Evolutionary conservation across 2,329 filamentous ascomycete species (phyloP).

Genomic region (Fragosphaeria purpurea): DNA sequence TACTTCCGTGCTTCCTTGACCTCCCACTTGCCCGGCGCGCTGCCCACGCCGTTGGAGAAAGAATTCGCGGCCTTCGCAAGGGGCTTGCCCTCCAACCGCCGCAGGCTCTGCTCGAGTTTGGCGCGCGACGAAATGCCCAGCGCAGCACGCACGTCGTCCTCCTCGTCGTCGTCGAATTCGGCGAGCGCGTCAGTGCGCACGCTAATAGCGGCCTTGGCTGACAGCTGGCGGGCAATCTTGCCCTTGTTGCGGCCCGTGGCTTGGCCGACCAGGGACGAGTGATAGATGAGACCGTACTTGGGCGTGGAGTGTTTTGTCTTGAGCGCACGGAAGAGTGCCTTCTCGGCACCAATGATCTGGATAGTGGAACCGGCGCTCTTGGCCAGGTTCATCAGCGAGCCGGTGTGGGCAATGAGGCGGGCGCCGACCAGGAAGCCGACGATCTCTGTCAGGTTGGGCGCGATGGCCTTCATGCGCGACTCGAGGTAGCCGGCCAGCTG

Average conservation of each 20-base stretch:
- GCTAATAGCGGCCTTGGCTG: constrained; percentile 86
- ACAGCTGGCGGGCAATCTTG: constrained; percentile 94
- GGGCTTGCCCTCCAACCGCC: constrained; percentile 82
- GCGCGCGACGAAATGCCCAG: constrained; percentile 64
- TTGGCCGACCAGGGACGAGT: constrained; percentile 89
- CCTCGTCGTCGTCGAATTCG: constrained; percentile 64
- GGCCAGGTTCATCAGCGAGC: constrained; percentile 87
- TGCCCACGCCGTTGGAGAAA: constrained; percentile 26
- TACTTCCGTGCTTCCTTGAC: constrained; percentile 91
- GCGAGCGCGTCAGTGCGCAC: constrained; percentile 84
- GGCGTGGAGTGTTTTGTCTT: constrained; percentile 99
- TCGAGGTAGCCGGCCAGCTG: constrained; percentile 84
- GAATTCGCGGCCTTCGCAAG: constrained; percentile 43
- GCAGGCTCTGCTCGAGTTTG: constrained; percentile 66
- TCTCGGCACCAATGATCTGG: constrained; percentile 96
- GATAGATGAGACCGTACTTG: constrained; percentile 94
- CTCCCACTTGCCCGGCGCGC: constrained; percentile 68
- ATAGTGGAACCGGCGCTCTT: constrained; percentile 94
- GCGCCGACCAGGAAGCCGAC: constrained; percentile 91
- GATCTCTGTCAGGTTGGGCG: constrained; percentile 87
- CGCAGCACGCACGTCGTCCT: constrained; percentile 80
- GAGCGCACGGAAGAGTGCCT: constrained; percentile 92
- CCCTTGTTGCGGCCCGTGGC: constrained; percentile 98
- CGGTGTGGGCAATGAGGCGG: constrained; percentile 86
- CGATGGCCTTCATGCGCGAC: constrained; percentile 91